Percentiles rank a stretch among this genome's conserved stretches.
phyloP scores from a whole-genome alignment of 1,284 basidiomycete genomes.

The Spongispora temasekensis region DNA sequence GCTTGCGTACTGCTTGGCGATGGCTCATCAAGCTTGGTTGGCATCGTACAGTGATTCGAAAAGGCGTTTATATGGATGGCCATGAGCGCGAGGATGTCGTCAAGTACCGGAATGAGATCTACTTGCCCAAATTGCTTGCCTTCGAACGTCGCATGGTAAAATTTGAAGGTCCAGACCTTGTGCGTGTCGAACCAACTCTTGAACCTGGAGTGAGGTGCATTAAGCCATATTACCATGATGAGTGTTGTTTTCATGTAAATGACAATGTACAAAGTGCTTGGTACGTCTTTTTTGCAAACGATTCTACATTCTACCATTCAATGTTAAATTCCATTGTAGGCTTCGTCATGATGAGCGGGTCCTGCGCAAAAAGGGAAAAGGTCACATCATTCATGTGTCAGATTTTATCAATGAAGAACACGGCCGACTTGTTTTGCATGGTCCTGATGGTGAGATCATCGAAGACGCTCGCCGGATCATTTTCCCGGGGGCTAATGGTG shows the following conservation, averaged over 20 bases:
- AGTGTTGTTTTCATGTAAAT: no score
- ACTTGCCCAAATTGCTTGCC: not conserved
- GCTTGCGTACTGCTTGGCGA: no score
- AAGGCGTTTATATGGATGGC: no score
- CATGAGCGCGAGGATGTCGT: not conserved
- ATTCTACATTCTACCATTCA: not conserved
- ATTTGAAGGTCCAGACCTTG: no score
- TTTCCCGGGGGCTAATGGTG: not conserved
- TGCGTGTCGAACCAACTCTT: not conserved
- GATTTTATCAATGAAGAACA: not conserved
- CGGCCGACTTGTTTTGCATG: not conserved
- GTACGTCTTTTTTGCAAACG: not conserved
- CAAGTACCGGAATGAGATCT: not conserved
- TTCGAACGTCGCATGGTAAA: no score
- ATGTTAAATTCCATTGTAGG: not conserved
- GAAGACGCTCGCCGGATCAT: not conserved
- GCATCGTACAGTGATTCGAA: not conserved
- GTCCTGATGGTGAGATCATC: not conserved
- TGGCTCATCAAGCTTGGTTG: not conserved
- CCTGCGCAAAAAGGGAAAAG: not conserved
- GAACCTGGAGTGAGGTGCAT: not conserved
- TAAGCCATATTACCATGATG: not conserved
- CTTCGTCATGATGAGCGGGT: not conserved
- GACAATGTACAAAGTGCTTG: not conserved
- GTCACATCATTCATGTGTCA: not conserved